Percentiles rank a stretch among this genome's conserved stretches.
Conservation (phyloP, 495 filamentous ascomycete species). For the Aspergillus heteromorphus region DNA sequence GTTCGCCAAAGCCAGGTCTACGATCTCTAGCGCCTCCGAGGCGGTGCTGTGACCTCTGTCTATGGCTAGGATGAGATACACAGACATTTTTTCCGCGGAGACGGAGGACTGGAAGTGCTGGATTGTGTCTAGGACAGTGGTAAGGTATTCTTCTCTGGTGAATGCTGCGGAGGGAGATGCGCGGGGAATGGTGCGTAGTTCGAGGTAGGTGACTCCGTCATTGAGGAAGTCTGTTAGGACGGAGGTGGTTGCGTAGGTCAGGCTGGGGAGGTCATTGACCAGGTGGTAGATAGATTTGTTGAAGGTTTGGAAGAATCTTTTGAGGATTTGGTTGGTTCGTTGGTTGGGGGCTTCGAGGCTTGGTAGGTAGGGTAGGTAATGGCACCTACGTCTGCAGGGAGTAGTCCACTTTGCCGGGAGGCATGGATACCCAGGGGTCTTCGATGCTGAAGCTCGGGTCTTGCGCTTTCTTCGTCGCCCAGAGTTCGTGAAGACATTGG, state of each 20-base stretch:
- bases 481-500: conserved; percentile 70
- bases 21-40: conserved; percentile 51
- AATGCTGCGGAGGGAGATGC: conserved; percentile 46
- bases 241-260: conserved; percentile 58
- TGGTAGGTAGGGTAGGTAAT: background rate
- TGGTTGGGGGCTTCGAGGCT: background rate
- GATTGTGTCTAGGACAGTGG: conserved; percentile 58
- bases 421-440: conserved; percentile 67
- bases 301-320: conserved; percentile 74
- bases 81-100: conserved; percentile 34
- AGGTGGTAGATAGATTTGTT: conserved; percentile 72
- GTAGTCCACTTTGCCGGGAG: conserved; percentile 61
- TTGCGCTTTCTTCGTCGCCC: conserved; percentile 50
- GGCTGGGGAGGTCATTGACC: conserved; percentile 50
- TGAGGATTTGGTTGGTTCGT: conserved; percentile 1
- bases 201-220: conserved; percentile 75
- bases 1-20: conserved; percentile 59
- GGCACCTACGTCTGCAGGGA: conserved; percentile 59
- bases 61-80: conserved; percentile 67
- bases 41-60: conserved; percentile 58
- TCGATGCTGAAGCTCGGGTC: conserved; percentile 48
- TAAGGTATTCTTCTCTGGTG: conserved; percentile 58
- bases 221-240: conserved; percentile 65
- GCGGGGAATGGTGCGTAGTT: conserved; percentile 77
- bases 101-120: conserved; percentile 30